Evolutionary conservation across 2,329 filamentous ascomycete genomes (phyloP).

Genomic region (Venturiaceae sp.): DNA sequence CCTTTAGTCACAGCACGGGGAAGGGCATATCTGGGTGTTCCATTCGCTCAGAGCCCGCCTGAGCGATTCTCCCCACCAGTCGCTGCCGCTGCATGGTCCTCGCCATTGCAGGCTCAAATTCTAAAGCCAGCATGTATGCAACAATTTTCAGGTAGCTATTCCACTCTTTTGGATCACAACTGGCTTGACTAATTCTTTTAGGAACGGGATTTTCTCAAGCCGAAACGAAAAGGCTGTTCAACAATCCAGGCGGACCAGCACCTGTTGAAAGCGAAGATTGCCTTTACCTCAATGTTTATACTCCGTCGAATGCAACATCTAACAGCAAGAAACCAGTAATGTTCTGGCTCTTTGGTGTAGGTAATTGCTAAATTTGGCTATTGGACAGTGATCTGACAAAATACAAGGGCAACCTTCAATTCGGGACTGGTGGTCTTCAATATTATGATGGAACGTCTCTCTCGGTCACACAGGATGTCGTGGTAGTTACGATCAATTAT

Average conservation of each 20-base stretch:
- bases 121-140: constrained; percentile 9
- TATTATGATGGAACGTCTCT: constrained; percentile 26
- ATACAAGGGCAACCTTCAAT: constrained; percentile 29
- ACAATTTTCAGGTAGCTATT: constrained; percentile 3
- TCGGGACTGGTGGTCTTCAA: constrained; percentile 16
- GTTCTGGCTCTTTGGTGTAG: constrained; percentile 26
- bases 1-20: constrained; percentile 7
- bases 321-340: constrained; percentile 23
- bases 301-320: constrained; percentile 16
- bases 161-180: neutral
- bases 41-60: constrained; percentile 23
- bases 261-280: constrained; percentile 28
- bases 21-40: constrained; percentile 24
- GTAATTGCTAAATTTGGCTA: too few relatives aligned
- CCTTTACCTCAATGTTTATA: constrained; percentile 30
- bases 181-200: neutral
- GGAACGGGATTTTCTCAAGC: neutral
- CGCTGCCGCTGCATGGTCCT: neutral
- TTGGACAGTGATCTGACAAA: too few relatives aligned
- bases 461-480: constrained; percentile 24
- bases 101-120: neutral
- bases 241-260: constrained; percentile 15
- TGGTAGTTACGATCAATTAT: constrained; percentile 26
- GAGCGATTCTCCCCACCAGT: constrained; percentile 13
- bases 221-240: constrained; percentile 9